phyloP scores from a whole-genome alignment of 768 basidiomycete genomes.

The Suillus tomentosus region DNA sequence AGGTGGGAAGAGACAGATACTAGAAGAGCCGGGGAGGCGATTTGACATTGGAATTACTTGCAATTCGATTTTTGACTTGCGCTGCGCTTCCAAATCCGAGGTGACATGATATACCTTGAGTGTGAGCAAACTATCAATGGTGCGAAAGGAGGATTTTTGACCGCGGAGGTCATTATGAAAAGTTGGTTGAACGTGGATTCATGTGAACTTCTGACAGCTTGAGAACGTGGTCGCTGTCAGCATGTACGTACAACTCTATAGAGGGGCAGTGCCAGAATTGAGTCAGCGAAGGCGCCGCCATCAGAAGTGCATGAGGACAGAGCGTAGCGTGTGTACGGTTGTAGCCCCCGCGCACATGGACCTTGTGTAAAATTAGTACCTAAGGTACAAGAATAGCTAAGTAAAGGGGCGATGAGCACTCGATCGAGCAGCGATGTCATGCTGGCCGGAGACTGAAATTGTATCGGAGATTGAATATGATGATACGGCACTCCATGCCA shows the following conservation, averaged over 20 bases:
- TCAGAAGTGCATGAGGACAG: not conserved
- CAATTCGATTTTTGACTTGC: conserved; percentile 8
- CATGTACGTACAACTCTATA: not conserved
- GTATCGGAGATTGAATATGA: conserved; percentile 21
- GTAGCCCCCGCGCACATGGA: too few species aligned
- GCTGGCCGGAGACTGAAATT: conserved; percentile 3
- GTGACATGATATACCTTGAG: not conserved
- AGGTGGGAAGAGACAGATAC: conserved; percentile 29
- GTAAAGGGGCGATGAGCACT: too few species aligned
- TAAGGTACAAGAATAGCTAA: conserved; percentile 2
- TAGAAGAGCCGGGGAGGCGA: conserved; percentile 16
- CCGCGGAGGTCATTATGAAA: not conserved
- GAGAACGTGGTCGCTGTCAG: not conserved
- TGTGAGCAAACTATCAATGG: not conserved
- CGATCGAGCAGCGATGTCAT: not conserved
- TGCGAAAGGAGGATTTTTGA: not conserved
- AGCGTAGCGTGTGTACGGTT: not conserved
- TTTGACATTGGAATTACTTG: not conserved
- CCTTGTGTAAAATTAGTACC: not conserved
- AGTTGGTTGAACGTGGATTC: not conserved
- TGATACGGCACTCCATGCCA: conserved; percentile 31
- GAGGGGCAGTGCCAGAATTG: not conserved
- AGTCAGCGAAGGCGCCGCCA: not conserved
- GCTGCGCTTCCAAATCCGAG: not conserved
- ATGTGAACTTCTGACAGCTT: conserved; percentile 1